Evolutionary conservation across 2,329 filamentous ascomycete species (phyloP).

Genomic region (Rhinocladiella mackenziei): DNA sequence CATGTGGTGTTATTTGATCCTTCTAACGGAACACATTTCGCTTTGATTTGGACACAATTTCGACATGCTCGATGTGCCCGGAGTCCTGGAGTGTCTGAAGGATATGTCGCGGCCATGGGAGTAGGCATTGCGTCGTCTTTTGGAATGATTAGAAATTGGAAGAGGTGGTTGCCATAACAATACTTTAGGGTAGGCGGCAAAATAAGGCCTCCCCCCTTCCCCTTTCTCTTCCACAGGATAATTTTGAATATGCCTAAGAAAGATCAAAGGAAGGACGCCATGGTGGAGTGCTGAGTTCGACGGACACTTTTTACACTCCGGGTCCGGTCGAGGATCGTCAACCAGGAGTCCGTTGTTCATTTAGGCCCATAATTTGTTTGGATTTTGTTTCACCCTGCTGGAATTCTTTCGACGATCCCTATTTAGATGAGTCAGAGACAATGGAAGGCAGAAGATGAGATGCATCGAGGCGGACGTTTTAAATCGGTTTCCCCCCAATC

Average conservation of each 20-base stretch:
- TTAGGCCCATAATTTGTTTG: neutral
- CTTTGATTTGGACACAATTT: slow-evolving; percentile 22
- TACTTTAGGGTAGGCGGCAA: too few species aligned
- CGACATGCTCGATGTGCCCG: slow-evolving; percentile 18
- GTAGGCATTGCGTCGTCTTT: neutral
- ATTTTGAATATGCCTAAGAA: neutral
- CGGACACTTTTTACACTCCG: neutral
- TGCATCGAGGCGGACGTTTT: too few species aligned
- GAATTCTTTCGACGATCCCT: too few species aligned
- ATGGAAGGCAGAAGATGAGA: too few species aligned
- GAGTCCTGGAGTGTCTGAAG: slow-evolving; percentile 17
- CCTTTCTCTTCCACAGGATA: too few species aligned
- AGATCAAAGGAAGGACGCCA: neutral
- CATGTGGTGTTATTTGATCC: slow-evolving; percentile 11
- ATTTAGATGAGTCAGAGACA: too few species aligned
- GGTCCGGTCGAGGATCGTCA: neutral
- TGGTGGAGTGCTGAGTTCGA: neutral
- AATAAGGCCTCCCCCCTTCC: too few species aligned
- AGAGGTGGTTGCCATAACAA: neutral
- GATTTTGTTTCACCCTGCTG: too few species aligned
- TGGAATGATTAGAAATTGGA: neutral
- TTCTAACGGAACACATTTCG: slow-evolving; percentile 18
- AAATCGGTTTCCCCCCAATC: too few species aligned
- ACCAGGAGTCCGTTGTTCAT: neutral
- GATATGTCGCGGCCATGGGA: neutral